Evolutionary conservation across 2,329 filamentous ascomycete species (phyloP).

Genomic region (Fusarium guadeloupense): DNA sequence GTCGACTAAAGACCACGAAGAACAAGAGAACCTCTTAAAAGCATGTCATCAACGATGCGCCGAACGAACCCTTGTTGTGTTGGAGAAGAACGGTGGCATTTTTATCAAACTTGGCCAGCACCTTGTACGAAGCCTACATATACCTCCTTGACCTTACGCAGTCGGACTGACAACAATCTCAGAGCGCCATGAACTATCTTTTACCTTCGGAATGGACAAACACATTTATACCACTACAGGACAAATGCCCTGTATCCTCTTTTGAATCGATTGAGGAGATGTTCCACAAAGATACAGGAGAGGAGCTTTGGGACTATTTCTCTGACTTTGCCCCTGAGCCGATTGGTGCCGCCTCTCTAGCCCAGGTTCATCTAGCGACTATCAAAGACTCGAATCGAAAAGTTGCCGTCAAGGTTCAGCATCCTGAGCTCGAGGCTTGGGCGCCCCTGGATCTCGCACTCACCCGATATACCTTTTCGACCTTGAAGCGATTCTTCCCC

Average conservation of each 20-base stretch:
- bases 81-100: constrained; percentile 97
- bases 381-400: constrained; percentile 83
- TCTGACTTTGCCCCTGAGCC: constrained; percentile 82
- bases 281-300: constrained; percentile 85
- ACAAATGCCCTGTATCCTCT: constrained; percentile 93
- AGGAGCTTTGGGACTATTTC: constrained; percentile 82
- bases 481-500: constrained; percentile 91
- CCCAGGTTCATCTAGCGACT: constrained; percentile 91
- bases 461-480: constrained; percentile 89
- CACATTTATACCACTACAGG: constrained; percentile 95
- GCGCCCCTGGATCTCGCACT: constrained; percentile 86
- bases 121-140: constrained; percentile 61
- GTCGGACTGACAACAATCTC: constrained; percentile 40
- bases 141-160: not conserved
- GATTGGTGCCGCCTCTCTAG: constrained; percentile 91
- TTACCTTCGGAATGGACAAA: constrained; percentile 91
- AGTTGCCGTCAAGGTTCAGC: constrained; percentile 97
- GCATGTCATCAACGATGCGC: constrained; percentile 94
- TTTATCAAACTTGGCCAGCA: constrained; percentile 99
- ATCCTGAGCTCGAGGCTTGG: constrained; percentile 90
- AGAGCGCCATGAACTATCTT: constrained; percentile 95
- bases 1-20: constrained; percentile 67
- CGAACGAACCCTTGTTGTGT: constrained; percentile 81
- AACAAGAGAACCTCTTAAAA: constrained; percentile 74
- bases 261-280: constrained; percentile 86